These are phyloP conservation scores for Kodamaea hsintzibuensis DNA, from an alignment of 805 yeast species.

Conservation along the genomic window DNA sequence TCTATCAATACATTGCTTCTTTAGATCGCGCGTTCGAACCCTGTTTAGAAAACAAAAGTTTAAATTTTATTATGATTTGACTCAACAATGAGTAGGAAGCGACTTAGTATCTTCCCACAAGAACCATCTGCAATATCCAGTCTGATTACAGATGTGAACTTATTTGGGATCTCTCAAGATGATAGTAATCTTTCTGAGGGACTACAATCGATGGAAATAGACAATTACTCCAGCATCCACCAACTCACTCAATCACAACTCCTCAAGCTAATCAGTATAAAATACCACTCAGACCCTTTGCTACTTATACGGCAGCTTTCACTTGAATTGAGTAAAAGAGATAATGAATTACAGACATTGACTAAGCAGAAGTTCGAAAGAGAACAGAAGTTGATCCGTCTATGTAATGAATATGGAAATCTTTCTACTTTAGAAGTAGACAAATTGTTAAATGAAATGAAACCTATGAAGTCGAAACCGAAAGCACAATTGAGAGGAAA, in stretches of 20 bases:
- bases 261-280: constrained; percentile 21
- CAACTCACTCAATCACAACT: constrained; percentile 23
- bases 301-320: constrained; percentile 48
- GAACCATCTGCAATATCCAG: constrained; percentile 8
- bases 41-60: neutral
- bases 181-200: neutral
- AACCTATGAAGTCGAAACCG: neutral
- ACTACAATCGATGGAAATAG: neutral
- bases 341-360: constrained; percentile 43
- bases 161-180: constrained; percentile 12
- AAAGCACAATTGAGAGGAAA: neutral
- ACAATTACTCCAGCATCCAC: constrained; percentile 14
- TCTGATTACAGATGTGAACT: constrained; percentile 5
- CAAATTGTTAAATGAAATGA: constrained; percentile 21
- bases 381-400: constrained; percentile 33
- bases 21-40: neutral
- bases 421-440: constrained; percentile 38
- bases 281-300: constrained; percentile 27
- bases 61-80: neutral
- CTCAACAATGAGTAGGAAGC: constrained; percentile 9
- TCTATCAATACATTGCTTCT: neutral
- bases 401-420: constrained; percentile 39
- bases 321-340: constrained; percentile 47
- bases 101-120: constrained; percentile 15
- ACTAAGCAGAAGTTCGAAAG: constrained; percentile 32